A percentile compares a stretch with the other conserved stretches of the same genome.
Conservation (phyloP, 352 stramenopile genomes). For the Pythium biforme region DNA sequence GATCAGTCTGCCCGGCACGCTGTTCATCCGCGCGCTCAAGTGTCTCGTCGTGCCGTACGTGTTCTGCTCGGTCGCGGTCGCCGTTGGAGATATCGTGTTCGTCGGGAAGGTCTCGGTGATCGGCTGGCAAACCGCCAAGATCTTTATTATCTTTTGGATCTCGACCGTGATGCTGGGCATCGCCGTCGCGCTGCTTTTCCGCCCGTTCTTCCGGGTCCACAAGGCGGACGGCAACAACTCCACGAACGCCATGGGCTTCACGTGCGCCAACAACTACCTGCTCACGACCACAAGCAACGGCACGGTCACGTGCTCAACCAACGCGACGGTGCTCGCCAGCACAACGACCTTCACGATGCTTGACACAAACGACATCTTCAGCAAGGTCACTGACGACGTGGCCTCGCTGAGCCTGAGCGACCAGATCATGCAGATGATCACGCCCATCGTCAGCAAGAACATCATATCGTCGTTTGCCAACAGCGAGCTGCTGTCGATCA, state of each 20-base stretch:
- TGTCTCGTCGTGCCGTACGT: conserved; percentile 73
- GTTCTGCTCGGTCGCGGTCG: conserved; percentile 75
- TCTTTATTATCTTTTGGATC: conserved; percentile 56
- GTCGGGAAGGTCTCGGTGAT: conserved; percentile 68
- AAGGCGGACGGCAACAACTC: conserved; percentile 2
- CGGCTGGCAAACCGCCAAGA: conserved; percentile 56
- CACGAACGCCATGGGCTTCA: conserved; percentile 42
- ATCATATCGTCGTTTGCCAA: conserved; percentile 51
- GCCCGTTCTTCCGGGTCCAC: conserved; percentile 40
- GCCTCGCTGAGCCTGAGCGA: conserved; percentile 48
- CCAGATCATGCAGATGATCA: conserved; percentile 52
- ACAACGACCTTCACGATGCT: conserved; percentile 37
- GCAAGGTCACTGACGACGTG: conserved; percentile 30
- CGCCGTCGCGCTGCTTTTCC: conserved; percentile 50
- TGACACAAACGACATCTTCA: conserved; percentile 52
- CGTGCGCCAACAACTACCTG: conserved; percentile 41
- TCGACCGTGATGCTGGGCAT: conserved; percentile 42
- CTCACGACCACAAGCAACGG: conserved; percentile 17
- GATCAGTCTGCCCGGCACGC: conserved; percentile 59
- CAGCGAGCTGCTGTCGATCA: conserved; percentile 52
- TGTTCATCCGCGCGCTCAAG: conserved; percentile 73
- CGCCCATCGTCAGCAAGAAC: conserved; percentile 61
- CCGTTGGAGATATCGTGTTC: conserved; percentile 66
- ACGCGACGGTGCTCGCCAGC: not conserved
- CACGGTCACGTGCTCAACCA: conserved; percentile 22